Percentiles rank a stretch among this genome's conserved stretches.
Conservation (phyloP, 2,329 filamentous ascomycete species). For the Penicillium verrucosum region DNA sequence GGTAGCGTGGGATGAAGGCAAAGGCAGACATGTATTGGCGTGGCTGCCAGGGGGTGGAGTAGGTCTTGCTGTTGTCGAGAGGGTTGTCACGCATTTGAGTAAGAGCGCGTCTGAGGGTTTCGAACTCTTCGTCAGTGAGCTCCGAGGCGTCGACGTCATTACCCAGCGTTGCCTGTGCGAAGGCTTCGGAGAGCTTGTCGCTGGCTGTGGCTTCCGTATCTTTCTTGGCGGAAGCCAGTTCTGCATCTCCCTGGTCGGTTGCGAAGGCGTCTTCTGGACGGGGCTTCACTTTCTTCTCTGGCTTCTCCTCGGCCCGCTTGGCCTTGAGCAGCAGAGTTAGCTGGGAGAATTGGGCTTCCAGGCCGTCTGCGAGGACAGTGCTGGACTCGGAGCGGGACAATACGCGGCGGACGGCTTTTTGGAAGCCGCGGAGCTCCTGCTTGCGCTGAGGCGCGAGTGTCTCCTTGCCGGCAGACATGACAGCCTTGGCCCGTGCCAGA, state of each 20-base stretch:
- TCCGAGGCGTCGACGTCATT: slow-evolving; percentile 42
- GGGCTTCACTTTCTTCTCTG: slow-evolving; percentile 8
- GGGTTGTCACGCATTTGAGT: slow-evolving; percentile 69
- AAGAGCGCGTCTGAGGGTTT: slow-evolving; percentile 55
- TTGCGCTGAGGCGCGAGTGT: slow-evolving; percentile 67
- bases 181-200: slow-evolving; percentile 34
- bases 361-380: slow-evolving; percentile 45
- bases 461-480: slow-evolving; percentile 54
- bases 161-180: slow-evolving; percentile 32
- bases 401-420: slow-evolving; percentile 61
- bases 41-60: slow-evolving; percentile 86
- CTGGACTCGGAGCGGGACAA: slow-evolving; percentile 54
- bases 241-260: slow-evolving; percentile 12
- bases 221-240: slow-evolving; percentile 12
- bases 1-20: slow-evolving; percentile 89
- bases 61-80: slow-evolving; percentile 73
- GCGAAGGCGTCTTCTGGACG: slow-evolving; percentile 6
- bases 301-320: slow-evolving; percentile 29
- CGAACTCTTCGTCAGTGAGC: slow-evolving; percentile 49
- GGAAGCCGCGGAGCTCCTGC: slow-evolving; percentile 70
- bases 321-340: slow-evolving; percentile 51
- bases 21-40: slow-evolving; percentile 85
- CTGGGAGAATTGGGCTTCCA: slow-evolving; percentile 55
- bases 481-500: slow-evolving; percentile 56
- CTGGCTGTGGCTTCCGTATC: slow-evolving; percentile 19